Conservation (phyloP, 192 early-diverging fungal genomes). For the Coemansia aciculifera region DNA sequence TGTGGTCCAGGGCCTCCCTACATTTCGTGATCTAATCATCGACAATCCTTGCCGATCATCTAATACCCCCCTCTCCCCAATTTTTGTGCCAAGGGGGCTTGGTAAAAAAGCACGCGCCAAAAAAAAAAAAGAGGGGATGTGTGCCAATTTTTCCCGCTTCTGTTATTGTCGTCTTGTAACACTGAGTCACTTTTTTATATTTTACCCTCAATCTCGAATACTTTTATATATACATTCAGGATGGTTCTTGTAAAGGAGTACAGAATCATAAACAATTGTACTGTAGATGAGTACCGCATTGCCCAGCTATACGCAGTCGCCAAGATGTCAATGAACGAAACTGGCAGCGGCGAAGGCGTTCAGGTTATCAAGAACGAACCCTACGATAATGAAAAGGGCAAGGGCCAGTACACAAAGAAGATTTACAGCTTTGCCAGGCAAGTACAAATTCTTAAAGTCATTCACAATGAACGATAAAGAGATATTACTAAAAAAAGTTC, state of each 20-base stretch:
- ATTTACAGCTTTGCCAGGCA: slow-evolving; percentile 62
- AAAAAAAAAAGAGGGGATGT: neutral
- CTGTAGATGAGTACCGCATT: slow-evolving; percentile 70
- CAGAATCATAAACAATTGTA: slow-evolving; percentile 75
- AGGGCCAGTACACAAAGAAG: slow-evolving; percentile 82
- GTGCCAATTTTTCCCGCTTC: no score
- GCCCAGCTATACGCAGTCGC: slow-evolving; percentile 77
- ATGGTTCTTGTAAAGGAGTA: slow-evolving; percentile 76
- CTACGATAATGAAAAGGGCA: slow-evolving; percentile 68
- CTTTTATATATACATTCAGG: neutral
- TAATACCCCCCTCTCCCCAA: no score
- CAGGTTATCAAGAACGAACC: slow-evolving; percentile 77
- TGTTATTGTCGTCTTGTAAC: no score
- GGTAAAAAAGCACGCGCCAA: neutral
- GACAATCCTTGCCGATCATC: neutral
- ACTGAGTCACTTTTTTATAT: neutral
- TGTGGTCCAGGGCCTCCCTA: neutral
- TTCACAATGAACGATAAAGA: neutral
- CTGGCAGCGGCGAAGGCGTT: slow-evolving; percentile 79
- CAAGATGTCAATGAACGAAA: slow-evolving; percentile 74
- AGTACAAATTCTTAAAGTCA: neutral
- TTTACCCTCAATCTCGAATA: slow-evolving; percentile 3
- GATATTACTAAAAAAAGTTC: neutral
- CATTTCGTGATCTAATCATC: neutral
- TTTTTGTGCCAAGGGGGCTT: neutral